Evolutionary conservation across 1,284 basidiomycete genomes (phyloP), one percentile per base, ranked within the genome.

Genomic region (Pascua sp.): DNA sequence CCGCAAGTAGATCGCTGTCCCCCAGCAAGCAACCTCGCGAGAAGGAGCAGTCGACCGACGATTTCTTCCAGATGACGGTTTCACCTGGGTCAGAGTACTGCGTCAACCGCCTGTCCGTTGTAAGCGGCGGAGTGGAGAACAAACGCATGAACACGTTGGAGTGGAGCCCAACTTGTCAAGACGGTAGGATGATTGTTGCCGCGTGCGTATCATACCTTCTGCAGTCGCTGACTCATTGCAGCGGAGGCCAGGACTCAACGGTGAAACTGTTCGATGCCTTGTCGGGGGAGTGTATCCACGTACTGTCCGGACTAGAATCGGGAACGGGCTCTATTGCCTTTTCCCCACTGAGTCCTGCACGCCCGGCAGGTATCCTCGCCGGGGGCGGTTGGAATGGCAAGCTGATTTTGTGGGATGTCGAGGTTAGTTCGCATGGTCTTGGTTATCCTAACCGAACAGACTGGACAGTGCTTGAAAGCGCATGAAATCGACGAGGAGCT

Each of bases 191-290:
- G 71, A 59, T 73, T 15, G 51, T 76, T 13, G 74, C 74, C 41
- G 72, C 74, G 72, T 76, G 51, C 68, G 73, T 72, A 10, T 38
- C 9, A 16, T 17, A 12, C 10, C 8, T 11, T 47, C 38, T 47
- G 12, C 15, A 18, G 13, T 32, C 2, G 42, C 24, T 32, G 24
- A 32, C 24, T 32, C 39, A 24, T 12, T 15, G 8, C 48, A 74
- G 72, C 11, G 74, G 72, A 4, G 72, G 69, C 1, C 70, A 73
- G 55, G 74, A 76, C 42, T 68, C 72, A 1, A 71, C 72, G 0
- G 67, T 75, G 39, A 71, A 71, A 51, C 49, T 76, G 4, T 76
- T 72, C 61, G 66, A 76, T 47, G 67, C 67, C 1, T 24, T 63
- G 2, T 56, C 68, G 0, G 68, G 69, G 15, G 66, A 72, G 49